Base-by-base conservation (phyloP, 768 basidiomycete genomes). In the Russula dissimulans region DNA sequence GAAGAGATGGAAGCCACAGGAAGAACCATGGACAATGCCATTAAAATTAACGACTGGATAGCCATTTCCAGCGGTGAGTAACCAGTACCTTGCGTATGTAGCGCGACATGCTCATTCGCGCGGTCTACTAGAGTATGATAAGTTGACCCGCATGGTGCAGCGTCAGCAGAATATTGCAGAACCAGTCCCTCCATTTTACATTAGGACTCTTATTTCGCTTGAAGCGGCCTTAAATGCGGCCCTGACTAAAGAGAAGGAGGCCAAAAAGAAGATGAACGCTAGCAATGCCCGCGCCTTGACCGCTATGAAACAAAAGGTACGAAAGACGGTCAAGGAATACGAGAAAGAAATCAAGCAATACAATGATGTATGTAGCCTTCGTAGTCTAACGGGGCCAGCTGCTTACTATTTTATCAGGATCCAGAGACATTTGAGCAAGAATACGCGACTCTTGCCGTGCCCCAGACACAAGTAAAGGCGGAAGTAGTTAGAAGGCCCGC, bases 1-100 rank as follows among this genome's bases (percentile, higher is more conserved):
- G 92, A 88, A 50, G 97, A 98, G 79, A 95, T 98, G 84, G 95
- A 97, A 72, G 84, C 84, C 1, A 88, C 87, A 3, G 91, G 91
- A 57, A 94, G 88, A 74, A 78, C 78, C 49, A 97, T 98, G 77
- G 91, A 95, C 49, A 98, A 99, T 70, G 94, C 87, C 18, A 78
- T 90, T 63, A 95, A 91, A 79, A 95, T 95, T 67, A 95, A 95
- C 68, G 94, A 99, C 74, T 99, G 97, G 97, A 85, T 87, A 29
- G 84, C 83, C 32, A 95, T 93, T 67, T 91, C 89, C 22, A 86
- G 81, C 61, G 95, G 95, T 93, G 67, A 57, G 83, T 72, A 22
- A 49, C 12, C 34, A 14, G 39, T 46, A n/a, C 46, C 44, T 32
- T 43, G 54, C 44, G 0, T 34, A 6, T 32, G 34, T 50, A 53